Evolutionary conservation across 805 yeast genomes (phyloP).

Genomic region (Sugiyamaella smithiae): DNA sequence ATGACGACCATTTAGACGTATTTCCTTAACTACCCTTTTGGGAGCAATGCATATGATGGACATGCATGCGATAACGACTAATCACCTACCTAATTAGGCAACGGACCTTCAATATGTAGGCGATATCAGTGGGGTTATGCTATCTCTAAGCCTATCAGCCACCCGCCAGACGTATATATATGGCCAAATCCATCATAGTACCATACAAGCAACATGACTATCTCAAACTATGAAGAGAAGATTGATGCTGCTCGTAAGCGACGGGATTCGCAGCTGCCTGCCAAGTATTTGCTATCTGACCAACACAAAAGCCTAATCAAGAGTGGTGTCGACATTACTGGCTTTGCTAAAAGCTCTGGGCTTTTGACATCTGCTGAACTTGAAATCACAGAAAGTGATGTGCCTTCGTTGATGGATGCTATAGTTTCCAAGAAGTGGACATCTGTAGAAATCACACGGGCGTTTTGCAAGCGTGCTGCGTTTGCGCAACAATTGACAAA

Average conservation of each 20-base stretch:
- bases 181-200: neutral
- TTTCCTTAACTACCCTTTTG: neutral
- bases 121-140: neutral
- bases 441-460: slow-evolving; percentile 47
- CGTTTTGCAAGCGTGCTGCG: slow-evolving; percentile 57
- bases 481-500: slow-evolving; percentile 54
- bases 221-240: slow-evolving; percentile 2
- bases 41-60: neutral
- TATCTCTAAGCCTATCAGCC: neutral
- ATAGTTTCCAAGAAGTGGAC: slow-evolving; percentile 36
- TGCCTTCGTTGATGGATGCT: slow-evolving; percentile 22
- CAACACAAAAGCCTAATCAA: slow-evolving; percentile 23
- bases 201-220: slow-evolving; percentile 6
- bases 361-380: slow-evolving; percentile 25
- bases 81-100: slow-evolving; percentile 2
- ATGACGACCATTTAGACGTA: neutral
- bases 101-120: neutral
- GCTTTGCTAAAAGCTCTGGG: slow-evolving; percentile 21
- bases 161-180: neutral
- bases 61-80: neutral
- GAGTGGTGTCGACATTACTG: slow-evolving; percentile 24
- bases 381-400: slow-evolving; percentile 28
- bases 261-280: slow-evolving; percentile 23
- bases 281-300: slow-evolving; percentile 22
- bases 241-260: slow-evolving; percentile 16